Evolutionary conservation across 345 rosid species (phyloP).

Genomic region (Lepidium aucheri): DNA sequence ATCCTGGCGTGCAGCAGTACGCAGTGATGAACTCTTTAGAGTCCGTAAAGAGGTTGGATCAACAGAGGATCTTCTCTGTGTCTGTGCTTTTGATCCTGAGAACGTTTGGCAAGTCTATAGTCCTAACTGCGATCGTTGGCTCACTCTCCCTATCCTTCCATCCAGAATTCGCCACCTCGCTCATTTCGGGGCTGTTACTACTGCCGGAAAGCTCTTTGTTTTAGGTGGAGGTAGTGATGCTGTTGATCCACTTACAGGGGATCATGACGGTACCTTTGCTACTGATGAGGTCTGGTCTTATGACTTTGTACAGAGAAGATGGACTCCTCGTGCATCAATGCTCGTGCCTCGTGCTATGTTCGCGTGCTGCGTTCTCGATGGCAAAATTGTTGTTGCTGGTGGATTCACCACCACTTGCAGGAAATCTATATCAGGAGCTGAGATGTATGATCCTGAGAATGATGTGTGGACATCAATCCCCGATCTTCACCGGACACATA

Average conservation of each 20-base stretch:
- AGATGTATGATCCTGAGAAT: constrained; percentile 79
- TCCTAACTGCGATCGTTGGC: constrained; percentile 72
- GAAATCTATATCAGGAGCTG: constrained; percentile 84
- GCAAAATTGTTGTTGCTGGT: constrained; percentile 85
- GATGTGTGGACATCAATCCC: constrained; percentile 76
- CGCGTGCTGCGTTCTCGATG: constrained; percentile 79
- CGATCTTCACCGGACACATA: constrained; percentile 77
- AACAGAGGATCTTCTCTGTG: constrained; percentile 64
- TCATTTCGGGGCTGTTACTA: constrained; percentile 71
- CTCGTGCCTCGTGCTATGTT: constrained; percentile 95
- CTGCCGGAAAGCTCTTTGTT: constrained; percentile 66
- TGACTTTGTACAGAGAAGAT: constrained; percentile 64
- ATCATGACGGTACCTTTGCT: constrained; percentile 90
- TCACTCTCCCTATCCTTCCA: constrained; percentile 84
- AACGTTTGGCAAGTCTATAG: constrained; percentile 94
- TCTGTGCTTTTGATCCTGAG: constrained; percentile 88
- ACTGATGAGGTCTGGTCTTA: constrained; percentile 92
- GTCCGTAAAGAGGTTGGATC: constrained; percentile 73
- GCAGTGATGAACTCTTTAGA: constrained; percentile 60
- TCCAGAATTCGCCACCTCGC: constrained; percentile 77
- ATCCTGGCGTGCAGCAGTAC: constrained; percentile 81
- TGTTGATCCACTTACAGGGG: constrained; percentile 85
- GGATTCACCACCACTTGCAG: constrained; percentile 92
- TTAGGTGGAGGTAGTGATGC: constrained; percentile 97
- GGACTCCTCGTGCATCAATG: constrained; percentile 70